Percentiles rank a stretch among this genome's conserved stretches.
Conservation (phyloP, 2,329 filamentous ascomycete species). For the Aspergillus japonicus region DNA sequence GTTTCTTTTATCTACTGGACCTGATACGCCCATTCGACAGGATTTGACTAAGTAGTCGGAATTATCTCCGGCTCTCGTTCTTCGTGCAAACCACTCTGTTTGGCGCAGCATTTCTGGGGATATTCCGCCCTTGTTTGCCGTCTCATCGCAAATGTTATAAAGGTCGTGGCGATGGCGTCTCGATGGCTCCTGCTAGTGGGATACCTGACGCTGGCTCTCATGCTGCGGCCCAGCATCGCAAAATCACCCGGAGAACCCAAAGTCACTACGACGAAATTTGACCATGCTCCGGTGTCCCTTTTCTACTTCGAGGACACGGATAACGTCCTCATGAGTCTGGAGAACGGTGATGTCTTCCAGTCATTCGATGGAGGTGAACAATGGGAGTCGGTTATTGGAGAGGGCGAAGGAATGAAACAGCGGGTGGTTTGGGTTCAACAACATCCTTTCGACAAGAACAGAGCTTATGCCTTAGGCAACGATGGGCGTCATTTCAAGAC, state of each 20-base stretch:
- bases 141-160: conserved; percentile 30
- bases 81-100: background rate
- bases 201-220: conserved; percentile 55
- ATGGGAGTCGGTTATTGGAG: conserved; percentile 67
- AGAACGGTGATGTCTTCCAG: conserved; percentile 66
- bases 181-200: conserved; percentile 48
- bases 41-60: too few relatives aligned
- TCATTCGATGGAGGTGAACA: conserved; percentile 76
- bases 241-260: conserved; percentile 63
- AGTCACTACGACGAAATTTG: conserved; percentile 65
- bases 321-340: conserved; percentile 69
- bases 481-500: conserved; percentile 77
- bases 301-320: conserved; percentile 93
- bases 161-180: conserved; percentile 37
- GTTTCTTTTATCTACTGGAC: too few relatives aligned
- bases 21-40: too few relatives aligned
- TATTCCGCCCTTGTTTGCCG: conserved; percentile 1
- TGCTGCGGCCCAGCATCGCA: conserved; percentile 39
- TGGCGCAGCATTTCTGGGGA: background rate
- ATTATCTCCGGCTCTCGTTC: background rate
- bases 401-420: conserved; percentile 54
- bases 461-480: conserved; percentile 76
- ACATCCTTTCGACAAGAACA: conserved; percentile 74
- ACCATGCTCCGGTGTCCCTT: conserved; percentile 65
- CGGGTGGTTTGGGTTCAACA: conserved; percentile 62